These are phyloP conservation scores for Quercus glauca DNA, from an alignment of 306 rosid genomes.

Conservation along the genomic window DNA sequence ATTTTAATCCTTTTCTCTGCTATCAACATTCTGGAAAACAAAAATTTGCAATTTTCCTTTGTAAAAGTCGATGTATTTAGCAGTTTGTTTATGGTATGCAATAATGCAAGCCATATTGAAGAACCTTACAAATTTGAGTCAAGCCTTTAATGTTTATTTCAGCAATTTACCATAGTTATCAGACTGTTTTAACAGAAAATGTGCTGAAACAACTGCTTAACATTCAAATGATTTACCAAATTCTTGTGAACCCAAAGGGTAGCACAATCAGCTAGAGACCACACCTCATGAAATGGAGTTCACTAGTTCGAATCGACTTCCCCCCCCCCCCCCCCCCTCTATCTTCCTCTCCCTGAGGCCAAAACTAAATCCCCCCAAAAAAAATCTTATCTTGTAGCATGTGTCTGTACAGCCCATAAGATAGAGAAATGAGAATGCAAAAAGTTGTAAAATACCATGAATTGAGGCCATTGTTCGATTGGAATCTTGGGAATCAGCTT, in stretches of 20 bases:
- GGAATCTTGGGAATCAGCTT: background rate
- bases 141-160: background rate
- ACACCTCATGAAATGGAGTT: too few species aligned
- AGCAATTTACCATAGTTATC: background rate
- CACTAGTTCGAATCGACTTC: too few species aligned
- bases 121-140: background rate
- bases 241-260: too few species aligned
- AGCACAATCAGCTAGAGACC: too few species aligned
- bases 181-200: background rate
- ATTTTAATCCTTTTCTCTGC: background rate
- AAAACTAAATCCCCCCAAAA: too few species aligned
- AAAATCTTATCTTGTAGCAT: background rate
- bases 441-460: background rate
- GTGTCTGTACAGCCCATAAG: background rate
- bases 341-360: too few species aligned
- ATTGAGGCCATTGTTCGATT: background rate
- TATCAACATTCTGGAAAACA: background rate
- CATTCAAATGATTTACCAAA: background rate
- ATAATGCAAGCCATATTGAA: background rate
- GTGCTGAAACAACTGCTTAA: background rate
- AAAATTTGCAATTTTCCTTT: background rate
- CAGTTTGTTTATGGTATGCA: background rate
- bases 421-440: background rate
- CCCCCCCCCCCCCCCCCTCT: too few species aligned
- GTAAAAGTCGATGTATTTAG: background rate